Conservation (phyloP, 768 basidiomycete genomes). For the Leccinum rimulosum region DNA sequence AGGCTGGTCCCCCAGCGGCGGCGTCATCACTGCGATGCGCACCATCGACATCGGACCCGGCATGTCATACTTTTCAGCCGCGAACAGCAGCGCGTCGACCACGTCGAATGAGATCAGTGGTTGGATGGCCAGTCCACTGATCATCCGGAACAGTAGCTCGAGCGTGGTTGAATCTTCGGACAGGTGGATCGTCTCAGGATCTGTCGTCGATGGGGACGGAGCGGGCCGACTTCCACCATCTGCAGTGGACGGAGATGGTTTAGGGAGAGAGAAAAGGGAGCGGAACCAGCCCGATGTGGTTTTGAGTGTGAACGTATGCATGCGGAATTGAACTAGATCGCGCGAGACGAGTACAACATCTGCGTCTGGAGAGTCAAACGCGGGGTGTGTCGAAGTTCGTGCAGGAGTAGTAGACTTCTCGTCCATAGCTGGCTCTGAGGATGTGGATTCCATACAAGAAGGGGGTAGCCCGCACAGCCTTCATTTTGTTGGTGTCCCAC, state of each 20-base stretch:
- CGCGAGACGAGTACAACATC: slow-evolving; percentile 53
- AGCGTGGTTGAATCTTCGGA: slow-evolving; percentile 57
- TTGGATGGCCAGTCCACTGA: slow-evolving; percentile 55
- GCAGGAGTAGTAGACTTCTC: not conserved
- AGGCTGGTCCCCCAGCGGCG: slow-evolving; percentile 47
- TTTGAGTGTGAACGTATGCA: slow-evolving; percentile 59
- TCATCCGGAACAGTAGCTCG: slow-evolving; percentile 57
- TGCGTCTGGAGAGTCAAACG: slow-evolving; percentile 51
- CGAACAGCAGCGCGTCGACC: slow-evolving; percentile 56
- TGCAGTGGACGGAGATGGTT: slow-evolving; percentile 18
- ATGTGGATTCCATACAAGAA: slow-evolving; percentile 13
- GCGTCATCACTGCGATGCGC: slow-evolving; percentile 54
- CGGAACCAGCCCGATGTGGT: slow-evolving; percentile 58
- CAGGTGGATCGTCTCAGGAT: slow-evolving; percentile 44
- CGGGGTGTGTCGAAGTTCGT: slow-evolving; percentile 39
- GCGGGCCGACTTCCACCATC: slow-evolving; percentile 1
- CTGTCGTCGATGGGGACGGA: slow-evolving; percentile 9
- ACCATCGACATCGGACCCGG: slow-evolving; percentile 59
- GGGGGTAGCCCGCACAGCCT: not conserved
- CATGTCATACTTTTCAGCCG: slow-evolving; percentile 72
- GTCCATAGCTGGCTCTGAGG: slow-evolving; percentile 6
- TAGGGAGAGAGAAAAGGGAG: slow-evolving; percentile 58
- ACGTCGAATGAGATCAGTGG: slow-evolving; percentile 48
- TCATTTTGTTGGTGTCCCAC: not conserved
- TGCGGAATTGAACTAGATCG: slow-evolving; percentile 33